Percentiles rank a stretch among this genome's conserved stretches.
Conservation (phyloP, 768 basidiomycete species). For the Boletus sp. region DNA sequence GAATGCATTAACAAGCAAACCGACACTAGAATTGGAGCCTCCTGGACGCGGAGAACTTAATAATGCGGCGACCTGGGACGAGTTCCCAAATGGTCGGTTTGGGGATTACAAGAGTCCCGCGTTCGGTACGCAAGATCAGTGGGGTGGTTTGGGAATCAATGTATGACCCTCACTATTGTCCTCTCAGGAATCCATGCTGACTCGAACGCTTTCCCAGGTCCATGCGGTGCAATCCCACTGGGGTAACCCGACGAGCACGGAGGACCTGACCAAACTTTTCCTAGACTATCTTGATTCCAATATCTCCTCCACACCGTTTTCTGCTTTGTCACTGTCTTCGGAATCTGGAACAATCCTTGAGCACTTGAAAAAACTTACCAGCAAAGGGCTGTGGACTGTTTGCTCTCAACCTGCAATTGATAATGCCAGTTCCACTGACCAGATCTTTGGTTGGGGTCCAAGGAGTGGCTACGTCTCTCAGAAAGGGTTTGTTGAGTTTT, state of each 20-base stretch:
- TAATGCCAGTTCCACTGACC: conserved; percentile 69
- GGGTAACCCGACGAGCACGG: conserved; percentile 59
- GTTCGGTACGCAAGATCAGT: conserved; percentile 77
- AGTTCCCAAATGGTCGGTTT: conserved; percentile 98
- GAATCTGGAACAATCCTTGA: conserved; percentile 83
- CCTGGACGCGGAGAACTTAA: conserved; percentile 70
- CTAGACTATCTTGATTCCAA: conserved; percentile 73
- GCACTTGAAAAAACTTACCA: conserved; percentile 74
- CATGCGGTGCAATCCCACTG: conserved; percentile 65
- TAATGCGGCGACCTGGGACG: conserved; percentile 82
- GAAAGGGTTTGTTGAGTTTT: conserved; percentile 97
- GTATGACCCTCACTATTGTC: conserved; percentile 34
- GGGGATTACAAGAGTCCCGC: conserved; percentile 98
- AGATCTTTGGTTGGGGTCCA: conserved; percentile 91
- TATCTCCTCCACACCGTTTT: conserved; percentile 84
- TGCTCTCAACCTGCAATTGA: conserved; percentile 95
- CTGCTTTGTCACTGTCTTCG: conserved; percentile 70
- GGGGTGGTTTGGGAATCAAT: conserved; percentile 67
- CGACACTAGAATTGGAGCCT: conserved; percentile 52
- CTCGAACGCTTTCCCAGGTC: conserved; percentile 40
- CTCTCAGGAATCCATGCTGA: not conserved
- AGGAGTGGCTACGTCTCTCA: conserved; percentile 92
- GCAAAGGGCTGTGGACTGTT: conserved; percentile 90
- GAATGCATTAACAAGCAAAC: conserved; percentile 48
- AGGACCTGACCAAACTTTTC: conserved; percentile 80